Percentiles rank a stretch among this genome's conserved stretches.
phyloP scores from a whole-genome alignment of 106 monocot genomes.

The Cymbidium sinense region DNA sequence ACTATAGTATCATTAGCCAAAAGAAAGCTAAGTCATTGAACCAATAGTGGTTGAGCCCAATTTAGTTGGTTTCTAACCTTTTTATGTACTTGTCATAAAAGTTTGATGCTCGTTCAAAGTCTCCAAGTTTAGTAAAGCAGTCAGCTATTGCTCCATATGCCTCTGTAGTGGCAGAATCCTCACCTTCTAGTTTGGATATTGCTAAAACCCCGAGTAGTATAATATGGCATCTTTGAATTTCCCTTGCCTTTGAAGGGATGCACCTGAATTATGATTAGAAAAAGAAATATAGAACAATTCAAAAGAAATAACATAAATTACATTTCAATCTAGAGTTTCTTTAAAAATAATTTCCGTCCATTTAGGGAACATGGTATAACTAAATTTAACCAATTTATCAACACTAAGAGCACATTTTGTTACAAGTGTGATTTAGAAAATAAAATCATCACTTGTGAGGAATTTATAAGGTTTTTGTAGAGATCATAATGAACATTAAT shows the following conservation, averaged over 20 bases:
- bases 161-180: constrained; percentile 64
- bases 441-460: too few species aligned
- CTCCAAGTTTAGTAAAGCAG: constrained; percentile 79
- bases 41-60: background rate
- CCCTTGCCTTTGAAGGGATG: constrained; percentile 65
- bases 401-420: too few species aligned
- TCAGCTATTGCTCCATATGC: constrained; percentile 79
- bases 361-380: too few species aligned
- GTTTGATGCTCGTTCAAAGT: constrained; percentile 71
- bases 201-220: constrained; percentile 64
- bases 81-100: constrained; percentile 79
- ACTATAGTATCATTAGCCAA: too few species aligned
- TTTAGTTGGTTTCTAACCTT: constrained; percentile 51
- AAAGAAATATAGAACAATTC: background rate
- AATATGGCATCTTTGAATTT: constrained; percentile 82
- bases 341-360: too few species aligned
- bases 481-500: too few species aligned
- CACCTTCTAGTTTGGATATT: constrained; percentile 42
- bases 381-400: too few species aligned
- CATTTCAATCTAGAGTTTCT: too few species aligned
- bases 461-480: too few species aligned
- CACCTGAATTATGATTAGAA: constrained; percentile 29
- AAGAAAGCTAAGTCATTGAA: too few species aligned
- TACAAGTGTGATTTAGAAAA: too few species aligned
- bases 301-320: background rate